A percentile compares a stretch with the other conserved stretches of the same genome.
Evolutionary conservation across 176 grass and related monocot species (phyloP).

Genomic region (Eleusine coracana): DNA sequence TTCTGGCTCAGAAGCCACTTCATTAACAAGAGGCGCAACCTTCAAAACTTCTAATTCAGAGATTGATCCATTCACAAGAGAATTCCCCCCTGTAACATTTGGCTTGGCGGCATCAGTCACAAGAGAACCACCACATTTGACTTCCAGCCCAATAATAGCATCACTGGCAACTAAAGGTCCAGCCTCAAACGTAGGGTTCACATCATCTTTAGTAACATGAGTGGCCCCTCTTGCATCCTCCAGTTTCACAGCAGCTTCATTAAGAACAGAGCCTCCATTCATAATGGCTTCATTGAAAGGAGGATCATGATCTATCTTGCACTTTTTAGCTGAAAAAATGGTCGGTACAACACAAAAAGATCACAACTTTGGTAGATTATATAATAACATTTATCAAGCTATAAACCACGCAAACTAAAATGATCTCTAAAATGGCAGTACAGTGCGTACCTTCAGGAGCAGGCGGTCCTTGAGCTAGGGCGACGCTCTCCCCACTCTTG

Average conservation of each 20-base stretch:
- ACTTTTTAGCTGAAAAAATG: conserved; percentile 40
- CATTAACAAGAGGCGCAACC: background rate
- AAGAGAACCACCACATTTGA: background rate
- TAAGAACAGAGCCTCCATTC: background rate
- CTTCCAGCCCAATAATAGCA: background rate
- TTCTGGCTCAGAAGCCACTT: background rate
- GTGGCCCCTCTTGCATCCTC: background rate
- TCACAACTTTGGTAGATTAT: background rate
- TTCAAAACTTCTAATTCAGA: conserved; percentile 14
- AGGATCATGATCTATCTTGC: background rate
- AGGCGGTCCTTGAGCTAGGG: background rate
- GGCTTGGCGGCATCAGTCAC: background rate
- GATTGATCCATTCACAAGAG: background rate
- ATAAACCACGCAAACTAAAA: background rate
- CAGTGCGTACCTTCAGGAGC: conserved; percentile 43
- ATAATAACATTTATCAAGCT: background rate
- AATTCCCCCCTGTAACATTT: background rate
- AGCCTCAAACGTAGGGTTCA: background rate
- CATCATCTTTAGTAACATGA: background rate
- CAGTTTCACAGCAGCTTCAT: background rate
- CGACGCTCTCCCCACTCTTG: conserved; percentile 6
- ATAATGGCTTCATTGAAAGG: background rate
- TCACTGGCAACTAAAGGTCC: background rate
- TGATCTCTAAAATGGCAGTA: background rate
- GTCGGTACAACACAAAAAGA: background rate